Evolutionary conservation across 2,329 filamentous ascomycete species (phyloP).

Genomic region (Fusarium bulbicola): DNA sequence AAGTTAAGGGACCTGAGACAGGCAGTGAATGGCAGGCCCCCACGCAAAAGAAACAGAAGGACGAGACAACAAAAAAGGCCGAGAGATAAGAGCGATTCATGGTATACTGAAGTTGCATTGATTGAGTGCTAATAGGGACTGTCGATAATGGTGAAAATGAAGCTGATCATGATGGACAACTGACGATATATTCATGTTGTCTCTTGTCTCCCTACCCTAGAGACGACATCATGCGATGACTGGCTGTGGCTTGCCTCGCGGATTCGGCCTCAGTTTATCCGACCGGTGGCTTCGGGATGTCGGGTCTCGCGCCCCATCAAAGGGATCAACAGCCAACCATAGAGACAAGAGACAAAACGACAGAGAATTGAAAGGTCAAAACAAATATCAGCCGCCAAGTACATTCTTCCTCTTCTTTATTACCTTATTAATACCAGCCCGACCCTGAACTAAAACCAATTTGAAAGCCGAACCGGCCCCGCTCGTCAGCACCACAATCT

Average conservation of each 20-base stretch:
- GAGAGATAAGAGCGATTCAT: neutral
- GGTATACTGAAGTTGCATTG: neutral
- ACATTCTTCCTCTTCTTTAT: neutral
- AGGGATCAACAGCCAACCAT: constrained; percentile 16
- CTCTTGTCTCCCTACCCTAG: neutral
- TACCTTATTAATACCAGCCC: constrained; percentile 5
- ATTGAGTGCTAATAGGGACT: neutral
- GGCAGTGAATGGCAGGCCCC: constrained; percentile 25
- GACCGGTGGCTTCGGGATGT: constrained; percentile 2
- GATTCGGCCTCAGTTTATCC: constrained; percentile 28
- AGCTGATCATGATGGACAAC: neutral
- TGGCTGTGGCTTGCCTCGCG: neutral
- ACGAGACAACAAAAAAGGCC: neutral
- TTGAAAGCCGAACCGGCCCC: constrained; percentile 40
- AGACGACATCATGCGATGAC: neutral
- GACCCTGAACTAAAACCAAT: constrained; percentile 1
- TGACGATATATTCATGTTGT: neutral
- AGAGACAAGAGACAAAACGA: neutral
- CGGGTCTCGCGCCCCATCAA: constrained; percentile 15
- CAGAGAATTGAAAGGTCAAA: neutral
- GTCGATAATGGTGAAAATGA: neutral
- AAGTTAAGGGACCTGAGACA: neutral
- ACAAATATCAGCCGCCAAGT: constrained; percentile 23
- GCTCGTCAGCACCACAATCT: constrained; percentile 31
- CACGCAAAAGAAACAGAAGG: neutral